Evolutionary conservation across 2,329 filamentous ascomycete genomes (phyloP).

Genomic region (Leptographium wingfieldii): DNA sequence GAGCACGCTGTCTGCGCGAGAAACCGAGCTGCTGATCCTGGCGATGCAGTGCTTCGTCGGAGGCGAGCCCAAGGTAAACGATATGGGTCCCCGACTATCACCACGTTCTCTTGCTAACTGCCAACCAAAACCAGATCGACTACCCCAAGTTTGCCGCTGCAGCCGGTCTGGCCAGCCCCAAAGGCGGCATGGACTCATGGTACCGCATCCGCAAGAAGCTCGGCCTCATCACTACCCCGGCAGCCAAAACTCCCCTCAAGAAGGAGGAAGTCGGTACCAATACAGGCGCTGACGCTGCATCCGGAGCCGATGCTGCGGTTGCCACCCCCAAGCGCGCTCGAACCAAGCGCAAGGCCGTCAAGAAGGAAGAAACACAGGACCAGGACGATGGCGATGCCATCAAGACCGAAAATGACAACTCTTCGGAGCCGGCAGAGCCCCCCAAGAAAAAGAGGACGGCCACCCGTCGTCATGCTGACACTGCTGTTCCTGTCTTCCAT

Average conservation of each 20-base stretch:
- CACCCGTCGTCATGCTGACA: not conserved
- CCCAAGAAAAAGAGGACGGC: not conserved
- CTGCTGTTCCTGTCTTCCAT: not conserved
- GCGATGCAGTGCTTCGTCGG: conserved; percentile 3
- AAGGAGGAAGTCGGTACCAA: not conserved
- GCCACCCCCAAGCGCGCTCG: not conserved
- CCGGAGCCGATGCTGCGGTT: not conserved
- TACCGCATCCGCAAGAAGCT: conserved; percentile 6
- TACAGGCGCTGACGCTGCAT: not conserved
- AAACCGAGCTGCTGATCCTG: conserved; percentile 2
- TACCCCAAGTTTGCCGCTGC: not conserved
- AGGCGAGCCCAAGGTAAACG: conserved; percentile 4
- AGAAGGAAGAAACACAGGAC: not conserved
- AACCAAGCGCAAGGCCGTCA: not conserved
- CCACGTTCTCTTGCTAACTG: not conserved
- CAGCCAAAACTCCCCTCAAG: not conserved
- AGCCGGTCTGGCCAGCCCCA: not conserved
- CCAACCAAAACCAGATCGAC: not conserved
- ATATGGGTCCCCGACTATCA: too few relatives aligned
- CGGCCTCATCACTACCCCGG: not conserved
- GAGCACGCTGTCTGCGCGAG: not conserved
- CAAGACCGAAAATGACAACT: not conserved
- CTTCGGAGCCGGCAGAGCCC: not conserved
- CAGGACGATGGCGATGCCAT: not conserved
- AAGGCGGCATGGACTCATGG: conserved; percentile 5